Evolutionary conservation across 2,329 filamentous ascomycete genomes (phyloP).

Genomic region (Elsinoe arachidis): DNA sequence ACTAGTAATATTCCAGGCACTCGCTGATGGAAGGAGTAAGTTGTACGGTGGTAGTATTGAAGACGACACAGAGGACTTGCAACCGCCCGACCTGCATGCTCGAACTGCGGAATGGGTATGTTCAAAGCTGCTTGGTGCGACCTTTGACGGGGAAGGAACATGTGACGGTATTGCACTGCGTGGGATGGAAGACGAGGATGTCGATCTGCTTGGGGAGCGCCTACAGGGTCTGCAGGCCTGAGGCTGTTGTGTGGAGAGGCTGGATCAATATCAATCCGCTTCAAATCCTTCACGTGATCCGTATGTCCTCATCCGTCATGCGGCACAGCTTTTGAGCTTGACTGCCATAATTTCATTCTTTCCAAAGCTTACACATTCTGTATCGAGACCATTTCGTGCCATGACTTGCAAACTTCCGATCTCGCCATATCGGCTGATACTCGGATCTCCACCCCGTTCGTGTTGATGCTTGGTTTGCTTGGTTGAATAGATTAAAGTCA

Average conservation of each 20-base stretch:
- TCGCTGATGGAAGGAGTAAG: conserved; percentile 37
- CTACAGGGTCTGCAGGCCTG: not conserved
- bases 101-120: conserved; percentile 40
- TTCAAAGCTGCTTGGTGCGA: conserved; percentile 30
- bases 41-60: conserved; percentile 21
- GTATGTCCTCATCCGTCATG: no score
- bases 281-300: no score
- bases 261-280: no score
- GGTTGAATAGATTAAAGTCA: not conserved
- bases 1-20: conserved; percentile 50
- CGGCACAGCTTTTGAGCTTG: no score
- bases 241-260: no score
- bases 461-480: no score
- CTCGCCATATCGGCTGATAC: no score
- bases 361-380: no score
- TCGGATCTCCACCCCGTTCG: no score
- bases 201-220: not conserved
- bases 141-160: conserved; percentile 29
- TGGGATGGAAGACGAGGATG: not conserved
- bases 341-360: no score
- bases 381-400: no score
- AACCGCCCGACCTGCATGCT: conserved; percentile 36
- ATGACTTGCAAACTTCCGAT: no score
- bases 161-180: conserved; percentile 31
- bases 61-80: conserved; percentile 16